A percentile compares a stretch with the other conserved stretches of the same genome.
These are phyloP conservation scores for Venturia carpophila DNA, from an alignment of 2,329 filamentous ascomycete species.

Conservation along the genomic window DNA sequence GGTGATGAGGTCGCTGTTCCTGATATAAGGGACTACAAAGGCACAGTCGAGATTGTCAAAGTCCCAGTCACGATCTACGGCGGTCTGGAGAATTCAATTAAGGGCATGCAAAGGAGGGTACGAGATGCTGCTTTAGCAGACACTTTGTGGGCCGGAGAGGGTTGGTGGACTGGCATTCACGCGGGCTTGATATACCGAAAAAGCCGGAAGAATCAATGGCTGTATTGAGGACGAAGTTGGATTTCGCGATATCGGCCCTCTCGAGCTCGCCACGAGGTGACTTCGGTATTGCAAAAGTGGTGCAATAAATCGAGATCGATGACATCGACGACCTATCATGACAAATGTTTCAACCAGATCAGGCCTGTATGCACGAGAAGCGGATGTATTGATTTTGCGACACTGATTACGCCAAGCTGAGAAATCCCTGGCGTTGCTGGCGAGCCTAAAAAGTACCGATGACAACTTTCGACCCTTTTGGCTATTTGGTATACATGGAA, in stretches of 20 bases:
- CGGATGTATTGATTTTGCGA: no score
- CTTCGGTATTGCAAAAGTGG: background rate
- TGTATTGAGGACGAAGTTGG: background rate
- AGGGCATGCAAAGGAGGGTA: background rate
- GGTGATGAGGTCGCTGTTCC: background rate
- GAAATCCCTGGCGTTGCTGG: no score
- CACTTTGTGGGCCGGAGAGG: conserved; percentile 5
- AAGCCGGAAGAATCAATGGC: background rate
- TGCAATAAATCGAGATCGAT: background rate
- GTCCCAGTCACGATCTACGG: background rate
- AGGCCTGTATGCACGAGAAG: no score
- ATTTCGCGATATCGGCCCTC: background rate
- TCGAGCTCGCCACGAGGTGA: background rate
- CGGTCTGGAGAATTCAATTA: background rate
- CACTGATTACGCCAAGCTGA: no score
- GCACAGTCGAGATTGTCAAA: background rate
- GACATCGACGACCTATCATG: background rate
- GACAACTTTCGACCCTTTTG: no score
- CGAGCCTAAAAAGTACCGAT: no score
- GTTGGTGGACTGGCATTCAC: conserved; percentile 1
- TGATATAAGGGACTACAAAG: background rate
- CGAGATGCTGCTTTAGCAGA: conserved; percentile 10
- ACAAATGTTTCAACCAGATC: background rate
- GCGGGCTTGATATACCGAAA: background rate
- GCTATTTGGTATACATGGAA: no score